Conservation (phyloP, 2,329 filamentous ascomycete genomes). For the Hymenoscyphus occultus region DNA sequence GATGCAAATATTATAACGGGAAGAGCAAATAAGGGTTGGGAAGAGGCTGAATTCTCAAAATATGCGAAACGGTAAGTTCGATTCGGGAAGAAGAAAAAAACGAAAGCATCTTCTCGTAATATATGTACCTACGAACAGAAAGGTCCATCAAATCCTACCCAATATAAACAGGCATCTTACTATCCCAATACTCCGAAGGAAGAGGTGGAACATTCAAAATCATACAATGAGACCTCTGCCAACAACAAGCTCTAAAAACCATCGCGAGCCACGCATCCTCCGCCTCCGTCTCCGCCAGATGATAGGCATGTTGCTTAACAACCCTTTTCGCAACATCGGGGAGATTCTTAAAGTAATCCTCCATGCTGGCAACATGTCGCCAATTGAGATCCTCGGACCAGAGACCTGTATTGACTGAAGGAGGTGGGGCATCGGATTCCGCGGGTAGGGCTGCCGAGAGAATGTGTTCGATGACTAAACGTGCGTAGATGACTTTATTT, state of each 20-base stretch:
- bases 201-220: constrained; percentile 15
- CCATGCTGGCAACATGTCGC: constrained; percentile 10
- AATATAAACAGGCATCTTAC: constrained; percentile 24
- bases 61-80: too few species aligned
- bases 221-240: constrained; percentile 19
- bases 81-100: too few species aligned
- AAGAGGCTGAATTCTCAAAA: too few species aligned
- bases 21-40: too few species aligned
- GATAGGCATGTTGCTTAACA: neutral
- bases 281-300: constrained; percentile 5
- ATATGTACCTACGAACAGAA: too few species aligned
- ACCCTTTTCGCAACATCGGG: constrained; percentile 9
- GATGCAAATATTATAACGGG: too few species aligned
- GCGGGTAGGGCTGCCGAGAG: neutral
- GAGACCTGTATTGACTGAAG: neutral
- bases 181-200: constrained; percentile 20
- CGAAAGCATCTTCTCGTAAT: too few species aligned
- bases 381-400: constrained; percentile 11
- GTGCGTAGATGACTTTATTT: constrained; percentile 8
- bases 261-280: constrained; percentile 22
- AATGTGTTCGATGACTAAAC: constrained; percentile 11
- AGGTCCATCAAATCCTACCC: constrained; percentile 5
- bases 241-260: constrained; percentile 22
- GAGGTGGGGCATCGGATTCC: neutral
- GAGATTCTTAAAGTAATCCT: constrained; percentile 11